Evolutionary conservation across 1,284 basidiomycete genomes (phyloP).

Genomic region (Malassezia sp.): DNA sequence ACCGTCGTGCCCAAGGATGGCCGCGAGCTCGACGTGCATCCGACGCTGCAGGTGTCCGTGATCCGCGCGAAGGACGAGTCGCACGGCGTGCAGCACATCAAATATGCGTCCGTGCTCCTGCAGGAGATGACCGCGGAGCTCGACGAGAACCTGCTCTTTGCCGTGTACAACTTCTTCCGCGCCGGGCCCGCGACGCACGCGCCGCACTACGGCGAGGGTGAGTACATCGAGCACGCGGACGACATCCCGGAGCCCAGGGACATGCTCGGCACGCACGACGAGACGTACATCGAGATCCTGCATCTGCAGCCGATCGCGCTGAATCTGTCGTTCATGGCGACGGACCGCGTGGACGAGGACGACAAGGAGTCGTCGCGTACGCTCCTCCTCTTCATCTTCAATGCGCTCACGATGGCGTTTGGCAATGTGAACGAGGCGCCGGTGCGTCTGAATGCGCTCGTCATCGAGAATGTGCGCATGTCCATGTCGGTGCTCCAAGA

Average conservation of each 20-base stretch:
- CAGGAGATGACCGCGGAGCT: constrained; percentile 91
- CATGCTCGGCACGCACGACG: constrained; percentile 48
- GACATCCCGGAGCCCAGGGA: constrained; percentile 68
- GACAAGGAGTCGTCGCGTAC: constrained; percentile 55
- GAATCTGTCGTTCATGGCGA: constrained; percentile 91
- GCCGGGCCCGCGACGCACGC: constrained; percentile 49
- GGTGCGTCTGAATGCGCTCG: constrained; percentile 86
- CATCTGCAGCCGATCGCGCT: constrained; percentile 89
- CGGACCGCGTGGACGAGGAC: constrained; percentile 80
- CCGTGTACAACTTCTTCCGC: constrained; percentile 80
- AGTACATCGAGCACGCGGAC: constrained; percentile 64
- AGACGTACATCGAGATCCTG: constrained; percentile 92
- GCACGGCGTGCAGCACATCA: constrained; percentile 90
- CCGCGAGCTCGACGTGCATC: constrained; percentile 64
- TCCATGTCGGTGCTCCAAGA: constrained; percentile 71
- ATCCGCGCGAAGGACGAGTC: constrained; percentile 75
- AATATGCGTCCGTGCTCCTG: constrained; percentile 86
- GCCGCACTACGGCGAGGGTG: constrained; percentile 17
- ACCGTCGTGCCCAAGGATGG: constrained; percentile 77
- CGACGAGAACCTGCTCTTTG: constrained; percentile 92
- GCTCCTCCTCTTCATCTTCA: constrained; percentile 82
- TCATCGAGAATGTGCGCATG: constrained; percentile 85
- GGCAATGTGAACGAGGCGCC: constrained; percentile 96
- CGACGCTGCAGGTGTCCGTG: constrained; percentile 77
- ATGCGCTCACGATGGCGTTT: constrained; percentile 89